Percentiles rank a stretch among this genome's conserved stretches.
These are phyloP conservation scores for Dendrostoma leiphaemia DNA, from an alignment of 2,329 filamentous ascomycete genomes.

Conservation along the genomic window DNA sequence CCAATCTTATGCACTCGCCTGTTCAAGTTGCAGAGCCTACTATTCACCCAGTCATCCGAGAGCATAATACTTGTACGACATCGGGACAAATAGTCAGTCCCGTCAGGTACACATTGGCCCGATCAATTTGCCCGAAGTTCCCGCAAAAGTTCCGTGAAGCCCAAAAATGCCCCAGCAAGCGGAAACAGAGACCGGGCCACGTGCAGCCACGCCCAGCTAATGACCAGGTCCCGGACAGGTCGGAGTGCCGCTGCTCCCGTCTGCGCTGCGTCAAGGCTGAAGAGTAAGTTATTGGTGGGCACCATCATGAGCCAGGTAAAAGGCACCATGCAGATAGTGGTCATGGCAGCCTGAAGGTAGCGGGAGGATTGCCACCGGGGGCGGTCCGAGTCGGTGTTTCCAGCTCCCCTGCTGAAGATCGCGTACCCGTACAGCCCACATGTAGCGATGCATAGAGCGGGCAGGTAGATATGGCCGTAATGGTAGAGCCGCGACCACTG, in stretches of 20 bases:
- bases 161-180: constrained; percentile 20
- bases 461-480: constrained; percentile 30
- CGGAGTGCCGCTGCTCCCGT: background rate
- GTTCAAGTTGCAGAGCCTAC: too few relatives aligned
- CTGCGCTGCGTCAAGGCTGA: background rate
- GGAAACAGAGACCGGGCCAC: constrained; percentile 23
- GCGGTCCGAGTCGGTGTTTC: background rate
- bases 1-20: too few relatives aligned
- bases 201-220: constrained; percentile 29
- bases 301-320: constrained; percentile 36
- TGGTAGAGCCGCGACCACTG: constrained; percentile 34
- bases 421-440: constrained; percentile 25
- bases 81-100: background rate
- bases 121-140: too few relatives aligned
- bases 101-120: background rate
- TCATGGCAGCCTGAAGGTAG: background rate
- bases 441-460: constrained; percentile 27
- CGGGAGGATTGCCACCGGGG: constrained; percentile 21
- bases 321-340: constrained; percentile 30
- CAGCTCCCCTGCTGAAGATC: constrained; percentile 23
- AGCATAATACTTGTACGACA: too few relatives aligned
- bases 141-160: background rate
- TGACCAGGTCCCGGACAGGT: constrained; percentile 20
- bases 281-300: constrained; percentile 29
- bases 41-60: too few relatives aligned